Percentiles rank a stretch among this genome's conserved stretches.
Conservation (phyloP, 345 rosid genomes). For the Linum usitatissimum region DNA sequence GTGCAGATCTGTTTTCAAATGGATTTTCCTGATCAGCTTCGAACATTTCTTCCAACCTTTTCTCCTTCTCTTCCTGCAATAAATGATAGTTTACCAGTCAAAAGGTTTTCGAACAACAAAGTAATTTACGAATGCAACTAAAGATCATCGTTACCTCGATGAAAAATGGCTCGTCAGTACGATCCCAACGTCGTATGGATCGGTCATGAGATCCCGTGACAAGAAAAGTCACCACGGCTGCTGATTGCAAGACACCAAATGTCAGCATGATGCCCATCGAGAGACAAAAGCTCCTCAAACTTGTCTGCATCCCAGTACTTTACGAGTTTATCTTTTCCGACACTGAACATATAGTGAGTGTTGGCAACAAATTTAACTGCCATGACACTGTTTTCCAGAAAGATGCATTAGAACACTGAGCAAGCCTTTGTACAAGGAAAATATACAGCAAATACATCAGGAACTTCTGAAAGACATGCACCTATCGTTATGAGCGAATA, state of each 20-base stretch:
- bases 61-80: constrained; percentile 91
- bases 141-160: constrained; percentile 47
- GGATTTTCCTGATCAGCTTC: constrained; percentile 76
- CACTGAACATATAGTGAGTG: constrained; percentile 88
- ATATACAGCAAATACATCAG: not conserved
- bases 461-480: constrained; percentile 15
- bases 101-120: not conserved
- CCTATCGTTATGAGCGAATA: constrained; percentile 95
- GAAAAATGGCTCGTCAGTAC: constrained; percentile 91
- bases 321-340: constrained; percentile 81
- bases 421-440: not conserved
- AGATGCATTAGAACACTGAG: not conserved
- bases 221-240: constrained; percentile 77
- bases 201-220: constrained; percentile 98
- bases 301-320: constrained; percentile 99
- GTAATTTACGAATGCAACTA: not conserved
- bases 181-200: constrained; percentile 97
- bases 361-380: constrained; percentile 81
- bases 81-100: constrained; percentile 1
- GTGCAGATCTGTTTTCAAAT: constrained; percentile 44
- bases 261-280: constrained; percentile 91
- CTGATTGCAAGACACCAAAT: constrained; percentile 88
- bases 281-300: constrained; percentile 83
- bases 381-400: constrained; percentile 57
- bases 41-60: constrained; percentile 84